phyloP scores from a whole-genome alignment of 106 monocot genomes.

The Gastrodia elata region DNA sequence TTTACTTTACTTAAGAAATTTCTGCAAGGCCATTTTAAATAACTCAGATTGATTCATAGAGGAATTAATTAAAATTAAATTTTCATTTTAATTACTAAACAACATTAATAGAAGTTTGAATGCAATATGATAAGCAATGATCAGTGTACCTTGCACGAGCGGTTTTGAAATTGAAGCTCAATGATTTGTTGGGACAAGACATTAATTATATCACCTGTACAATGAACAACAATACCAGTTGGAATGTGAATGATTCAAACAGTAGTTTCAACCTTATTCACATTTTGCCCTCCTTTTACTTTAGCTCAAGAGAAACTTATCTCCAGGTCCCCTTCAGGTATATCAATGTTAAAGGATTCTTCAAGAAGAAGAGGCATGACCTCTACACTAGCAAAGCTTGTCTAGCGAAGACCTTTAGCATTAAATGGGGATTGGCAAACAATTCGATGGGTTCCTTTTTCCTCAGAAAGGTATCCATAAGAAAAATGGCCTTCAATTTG shows the following conservation, averaged over 20 bases:
- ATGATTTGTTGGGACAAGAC: no score
- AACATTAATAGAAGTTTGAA: no score
- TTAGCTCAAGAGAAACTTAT: slow-evolving; percentile 71
- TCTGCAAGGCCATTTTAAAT: no score
- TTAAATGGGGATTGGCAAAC: slow-evolving; percentile 96
- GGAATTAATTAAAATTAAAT: no score
- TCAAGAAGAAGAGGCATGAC: slow-evolving; percentile 95
- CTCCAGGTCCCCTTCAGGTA: slow-evolving; percentile 94
- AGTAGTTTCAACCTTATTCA: slow-evolving; percentile 94
- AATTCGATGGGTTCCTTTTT: slow-evolving; percentile 93
- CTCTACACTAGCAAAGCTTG: slow-evolving; percentile 81
- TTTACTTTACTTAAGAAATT: no score
- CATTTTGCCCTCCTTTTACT: slow-evolving; percentile 91
- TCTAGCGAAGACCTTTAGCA: slow-evolving; percentile 97
- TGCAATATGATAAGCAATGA: no score
- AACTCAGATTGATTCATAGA: no score
- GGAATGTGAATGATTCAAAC: slow-evolving; percentile 89
- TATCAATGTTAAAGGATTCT: slow-evolving; percentile 72
- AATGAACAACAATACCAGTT: slow-evolving; percentile 81
- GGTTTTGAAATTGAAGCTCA: no score
- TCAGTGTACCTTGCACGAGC: no score
- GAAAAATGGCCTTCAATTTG: slow-evolving; percentile 81
- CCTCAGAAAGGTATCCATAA: slow-evolving; percentile 91
- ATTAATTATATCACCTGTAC: slow-evolving; percentile 91
- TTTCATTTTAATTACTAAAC: no score